These are phyloP conservation scores for Plenodomus lindquistii DNA, from an alignment of 2,329 filamentous ascomycete species.

Conservation along the genomic window DNA sequence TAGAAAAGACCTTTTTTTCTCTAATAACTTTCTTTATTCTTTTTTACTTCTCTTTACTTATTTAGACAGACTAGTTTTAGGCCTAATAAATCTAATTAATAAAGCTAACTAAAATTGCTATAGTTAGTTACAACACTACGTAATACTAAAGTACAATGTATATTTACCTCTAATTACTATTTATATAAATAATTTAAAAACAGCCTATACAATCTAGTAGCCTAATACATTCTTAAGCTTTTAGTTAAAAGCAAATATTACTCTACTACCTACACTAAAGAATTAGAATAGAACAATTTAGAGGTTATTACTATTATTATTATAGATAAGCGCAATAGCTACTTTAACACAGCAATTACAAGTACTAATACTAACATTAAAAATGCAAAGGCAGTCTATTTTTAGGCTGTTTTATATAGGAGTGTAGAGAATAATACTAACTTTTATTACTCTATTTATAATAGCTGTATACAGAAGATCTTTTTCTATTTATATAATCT, in stretches of 20 bases:
- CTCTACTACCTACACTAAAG: conserved; percentile 2
- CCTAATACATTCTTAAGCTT: conserved; percentile 1
- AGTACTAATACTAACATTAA: conserved; percentile 5
- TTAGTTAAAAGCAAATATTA: not conserved
- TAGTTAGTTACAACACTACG: not conserved
- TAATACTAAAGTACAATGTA: not conserved
- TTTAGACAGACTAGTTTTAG: not conserved
- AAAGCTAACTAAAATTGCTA: not conserved
- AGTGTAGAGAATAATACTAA: conserved; percentile 2
- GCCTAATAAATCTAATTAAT: not conserved
- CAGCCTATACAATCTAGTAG: conserved; percentile 1
- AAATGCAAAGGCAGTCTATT: conserved; percentile 5
- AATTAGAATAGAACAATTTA: conserved; percentile 2
- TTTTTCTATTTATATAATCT: conserved; percentile 5
- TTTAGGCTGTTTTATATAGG: conserved; percentile 7
- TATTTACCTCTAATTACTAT: conserved; percentile 1
- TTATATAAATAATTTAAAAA: not conserved
- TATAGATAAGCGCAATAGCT: conserved; percentile 1
- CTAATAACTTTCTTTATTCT: conserved; percentile 1
- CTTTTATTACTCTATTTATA: conserved; percentile 6
- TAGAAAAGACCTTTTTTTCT: not conserved
- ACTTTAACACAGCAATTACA: conserved; percentile 6
- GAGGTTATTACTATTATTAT: conserved; percentile 2
- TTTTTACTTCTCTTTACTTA: conserved; percentile 3
- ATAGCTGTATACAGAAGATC: conserved; percentile 2